Evolutionary conservation across 83 land plant genomes (phyloP).

Genomic region (Diphasiastrum complanatum): DNA sequence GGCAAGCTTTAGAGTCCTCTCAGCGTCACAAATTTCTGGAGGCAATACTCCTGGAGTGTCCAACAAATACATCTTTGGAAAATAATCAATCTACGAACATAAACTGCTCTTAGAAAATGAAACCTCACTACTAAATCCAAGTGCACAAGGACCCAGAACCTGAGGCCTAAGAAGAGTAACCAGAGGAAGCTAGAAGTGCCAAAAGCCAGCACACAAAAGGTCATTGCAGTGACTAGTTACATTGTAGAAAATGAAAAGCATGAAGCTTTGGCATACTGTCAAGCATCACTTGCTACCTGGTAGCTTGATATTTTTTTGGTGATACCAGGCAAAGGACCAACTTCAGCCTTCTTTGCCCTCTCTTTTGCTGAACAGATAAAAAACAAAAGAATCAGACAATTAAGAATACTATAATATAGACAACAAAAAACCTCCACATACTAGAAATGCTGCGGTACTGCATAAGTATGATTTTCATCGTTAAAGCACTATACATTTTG

Average conservation of each 20-base stretch:
- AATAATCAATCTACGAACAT: conserved; percentile 57
- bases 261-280: not conserved
- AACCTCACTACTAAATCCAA: not conserved
- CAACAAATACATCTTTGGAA: conserved; percentile 76
- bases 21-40: conserved; percentile 55
- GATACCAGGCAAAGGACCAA: conserved; percentile 94
- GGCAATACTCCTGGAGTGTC: conserved; percentile 90
- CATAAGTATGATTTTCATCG: no score
- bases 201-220: no score
- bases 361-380: conserved; percentile 53
- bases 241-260: no score
- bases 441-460: no score
- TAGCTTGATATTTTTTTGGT: conserved; percentile 85
- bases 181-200: no score
- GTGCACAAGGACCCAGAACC: no score
- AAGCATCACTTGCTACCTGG: conserved; percentile 42
- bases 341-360: conserved; percentile 73
- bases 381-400: not conserved
- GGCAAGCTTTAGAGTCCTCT: conserved; percentile 67
- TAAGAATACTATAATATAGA: no score
- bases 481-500: no score
- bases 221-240: no score
- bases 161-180: no score
- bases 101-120: not conserved
- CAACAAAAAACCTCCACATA: no score